phyloP scores from a whole-genome alignment of 2,329 filamentous ascomycete species.

The Hypoxylon sp. region DNA sequence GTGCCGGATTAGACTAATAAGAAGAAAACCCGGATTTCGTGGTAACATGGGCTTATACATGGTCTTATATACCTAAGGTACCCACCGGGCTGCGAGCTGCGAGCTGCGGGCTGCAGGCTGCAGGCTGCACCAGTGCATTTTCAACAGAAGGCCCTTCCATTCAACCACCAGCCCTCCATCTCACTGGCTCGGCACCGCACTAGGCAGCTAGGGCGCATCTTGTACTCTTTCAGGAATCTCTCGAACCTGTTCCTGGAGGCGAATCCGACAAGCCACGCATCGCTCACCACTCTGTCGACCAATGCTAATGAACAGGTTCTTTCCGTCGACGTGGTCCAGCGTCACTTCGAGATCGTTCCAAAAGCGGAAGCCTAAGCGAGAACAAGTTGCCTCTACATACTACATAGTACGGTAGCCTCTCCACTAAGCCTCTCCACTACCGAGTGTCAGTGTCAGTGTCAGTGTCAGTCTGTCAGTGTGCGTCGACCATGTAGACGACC shows the following conservation, averaged over 20 bases:
- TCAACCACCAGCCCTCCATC: slow-evolving; percentile 37
- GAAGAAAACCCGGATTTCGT: slow-evolving; percentile 41
- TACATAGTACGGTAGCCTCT: neutral
- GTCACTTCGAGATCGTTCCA: neutral
- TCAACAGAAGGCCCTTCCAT: slow-evolving; percentile 30
- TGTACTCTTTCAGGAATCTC: slow-evolving; percentile 22
- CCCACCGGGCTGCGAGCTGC: slow-evolving; percentile 38
- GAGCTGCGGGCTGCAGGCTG: neutral
- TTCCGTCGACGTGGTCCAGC: slow-evolving; percentile 15
- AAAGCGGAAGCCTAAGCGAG: slow-evolving; percentile 9
- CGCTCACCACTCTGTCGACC: slow-evolving; percentile 15
- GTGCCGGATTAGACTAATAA: slow-evolving; percentile 37
- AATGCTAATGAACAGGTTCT: slow-evolving; percentile 16
- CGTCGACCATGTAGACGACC: neutral
- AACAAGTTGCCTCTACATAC: neutral
- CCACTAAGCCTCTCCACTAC: neutral
- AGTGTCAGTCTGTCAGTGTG: slow-evolving; percentile 1
- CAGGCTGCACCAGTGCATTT: slow-evolving; percentile 10
- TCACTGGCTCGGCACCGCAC: slow-evolving; percentile 26
- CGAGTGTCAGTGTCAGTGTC: slow-evolving; percentile 1
- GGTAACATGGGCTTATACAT: slow-evolving; percentile 30
- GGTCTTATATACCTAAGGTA: no score
- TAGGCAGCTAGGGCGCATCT: slow-evolving; percentile 27
- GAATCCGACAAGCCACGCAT: slow-evolving; percentile 10
- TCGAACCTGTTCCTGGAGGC: slow-evolving; percentile 26